These are phyloP conservation scores for Mrakia hoshinonis DNA, from an alignment of 768 basidiomycete species.

Conservation along the genomic window DNA sequence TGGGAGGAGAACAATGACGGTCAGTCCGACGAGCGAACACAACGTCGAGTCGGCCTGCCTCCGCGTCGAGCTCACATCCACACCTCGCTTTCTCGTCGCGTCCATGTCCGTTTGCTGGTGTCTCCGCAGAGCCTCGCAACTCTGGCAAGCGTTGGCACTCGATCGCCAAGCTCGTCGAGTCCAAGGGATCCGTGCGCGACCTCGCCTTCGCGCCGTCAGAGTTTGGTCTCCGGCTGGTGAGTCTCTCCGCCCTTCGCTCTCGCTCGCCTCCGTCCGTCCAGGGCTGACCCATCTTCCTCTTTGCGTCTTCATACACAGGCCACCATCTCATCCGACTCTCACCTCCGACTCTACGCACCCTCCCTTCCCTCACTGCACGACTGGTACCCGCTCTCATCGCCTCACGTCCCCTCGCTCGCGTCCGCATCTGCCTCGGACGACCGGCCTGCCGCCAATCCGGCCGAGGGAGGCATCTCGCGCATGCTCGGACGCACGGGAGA, in stretches of 20 bases:
- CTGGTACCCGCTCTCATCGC: conserved; percentile 37
- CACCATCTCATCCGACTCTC: conserved; percentile 76
- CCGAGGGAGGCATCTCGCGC: conserved; percentile 22
- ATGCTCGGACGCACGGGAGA: conserved; percentile 3
- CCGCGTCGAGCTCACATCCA: not conserved
- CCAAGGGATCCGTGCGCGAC: conserved; percentile 72
- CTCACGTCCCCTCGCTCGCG: conserved; percentile 37
- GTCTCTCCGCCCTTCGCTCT: conserved; percentile 32
- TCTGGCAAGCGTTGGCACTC: conserved; percentile 17
- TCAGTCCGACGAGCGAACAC: not conserved
- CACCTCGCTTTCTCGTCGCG: too few species aligned
- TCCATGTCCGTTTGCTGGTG: not conserved
- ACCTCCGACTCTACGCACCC: conserved; percentile 74
- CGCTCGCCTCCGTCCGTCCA: not conserved
- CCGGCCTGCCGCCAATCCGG: not conserved
- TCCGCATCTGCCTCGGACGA: conserved; percentile 22
- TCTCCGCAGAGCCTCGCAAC: conserved; percentile 4
- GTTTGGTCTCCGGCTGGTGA: conserved; percentile 78
- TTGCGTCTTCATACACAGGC: conserved; percentile 50
- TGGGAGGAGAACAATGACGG: conserved; percentile 58
- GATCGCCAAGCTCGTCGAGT: conserved; percentile 52
- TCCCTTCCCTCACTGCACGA: conserved; percentile 38
- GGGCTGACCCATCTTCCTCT: conserved; percentile 2
- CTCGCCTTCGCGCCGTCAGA: conserved; percentile 82
- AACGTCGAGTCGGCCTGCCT: too few species aligned